phyloP scores from a whole-genome alignment of 805 yeast genomes.

The Cyberlindnera veronae region DNA sequence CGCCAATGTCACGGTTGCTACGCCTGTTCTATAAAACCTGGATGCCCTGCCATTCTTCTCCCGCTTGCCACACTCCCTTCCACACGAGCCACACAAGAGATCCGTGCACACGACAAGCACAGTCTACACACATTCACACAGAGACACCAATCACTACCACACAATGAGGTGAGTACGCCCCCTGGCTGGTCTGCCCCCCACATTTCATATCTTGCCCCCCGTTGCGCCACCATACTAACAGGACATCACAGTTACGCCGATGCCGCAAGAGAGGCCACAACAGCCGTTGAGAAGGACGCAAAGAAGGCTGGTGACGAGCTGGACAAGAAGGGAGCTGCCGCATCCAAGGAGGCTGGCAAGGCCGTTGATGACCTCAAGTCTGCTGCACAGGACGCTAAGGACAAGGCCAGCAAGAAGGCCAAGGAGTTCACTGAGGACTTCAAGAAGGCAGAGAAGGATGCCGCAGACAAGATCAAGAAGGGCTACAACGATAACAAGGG shows the following conservation, averaged over 20 bases:
- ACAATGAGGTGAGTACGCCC: constrained; percentile 15
- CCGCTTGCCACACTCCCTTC: neutral
- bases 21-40: constrained; percentile 1
- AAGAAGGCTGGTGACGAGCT: constrained; percentile 12
- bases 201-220: neutral
- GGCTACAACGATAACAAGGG: constrained; percentile 30
- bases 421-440: constrained; percentile 17
- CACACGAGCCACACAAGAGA: too few relatives aligned
- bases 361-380: constrained; percentile 21
- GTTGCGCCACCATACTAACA: constrained; percentile 1
- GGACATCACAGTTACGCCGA: constrained; percentile 16
- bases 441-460: constrained; percentile 35
- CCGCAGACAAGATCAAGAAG: constrained; percentile 31
- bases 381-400: constrained; percentile 18
- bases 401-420: constrained; percentile 25
- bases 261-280: constrained; percentile 19
- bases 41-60: neutral
- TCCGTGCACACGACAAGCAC: neutral
- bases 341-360: constrained; percentile 19
- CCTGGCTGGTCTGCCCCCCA: too few relatives aligned
- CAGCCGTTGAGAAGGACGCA: constrained; percentile 18
- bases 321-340: constrained; percentile 9
- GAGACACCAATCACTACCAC: too few relatives aligned
- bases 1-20: neutral
- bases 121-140: neutral